These are phyloP conservation scores for Nannochloropsis salina DNA, from an alignment of 108 stramenopile genomes.

Conservation along the genomic window DNA sequence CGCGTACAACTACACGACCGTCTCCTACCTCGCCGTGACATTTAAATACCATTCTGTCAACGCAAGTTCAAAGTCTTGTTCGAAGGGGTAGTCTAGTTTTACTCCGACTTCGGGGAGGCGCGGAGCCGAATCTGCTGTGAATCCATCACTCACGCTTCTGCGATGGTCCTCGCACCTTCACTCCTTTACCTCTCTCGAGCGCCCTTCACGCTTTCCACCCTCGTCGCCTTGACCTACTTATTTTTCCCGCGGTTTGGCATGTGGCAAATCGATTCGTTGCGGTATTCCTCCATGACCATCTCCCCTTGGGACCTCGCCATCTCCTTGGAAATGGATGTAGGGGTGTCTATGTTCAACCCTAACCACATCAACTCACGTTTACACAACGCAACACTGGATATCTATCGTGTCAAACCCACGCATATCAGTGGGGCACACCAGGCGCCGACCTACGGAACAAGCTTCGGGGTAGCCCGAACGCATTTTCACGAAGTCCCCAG, in stretches of 20 bases:
- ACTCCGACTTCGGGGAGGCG: no score
- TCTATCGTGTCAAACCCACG: neutral
- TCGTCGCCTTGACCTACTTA: neutral
- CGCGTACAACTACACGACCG: no score
- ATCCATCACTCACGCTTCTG: no score
- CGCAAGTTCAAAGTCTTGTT: no score
- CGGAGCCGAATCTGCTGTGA: no score
- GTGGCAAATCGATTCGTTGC: slow-evolving; percentile 2
- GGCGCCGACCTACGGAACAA: neutral
- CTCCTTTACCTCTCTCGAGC: slow-evolving; percentile 5
- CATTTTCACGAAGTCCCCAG: neutral
- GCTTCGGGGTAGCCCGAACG: neutral
- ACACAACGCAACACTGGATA: slow-evolving; percentile 7
- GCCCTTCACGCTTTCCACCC: neutral
- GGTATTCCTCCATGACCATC: neutral
- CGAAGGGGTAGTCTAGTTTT: no score
- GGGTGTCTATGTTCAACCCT: slow-evolving; percentile 17
- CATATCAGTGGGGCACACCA: slow-evolving; percentile 16
- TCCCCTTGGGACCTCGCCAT: neutral
- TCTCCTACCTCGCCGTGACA: no score
- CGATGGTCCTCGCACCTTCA: neutral
- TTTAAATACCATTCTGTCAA: no score
- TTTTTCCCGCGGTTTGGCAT: neutral
- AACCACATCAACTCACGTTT: neutral
- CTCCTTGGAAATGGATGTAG: slow-evolving; percentile 16